Evolutionary conservation across 1,139 yeast species (phyloP).

Genomic region (Scheffersomyces quercinus): DNA sequence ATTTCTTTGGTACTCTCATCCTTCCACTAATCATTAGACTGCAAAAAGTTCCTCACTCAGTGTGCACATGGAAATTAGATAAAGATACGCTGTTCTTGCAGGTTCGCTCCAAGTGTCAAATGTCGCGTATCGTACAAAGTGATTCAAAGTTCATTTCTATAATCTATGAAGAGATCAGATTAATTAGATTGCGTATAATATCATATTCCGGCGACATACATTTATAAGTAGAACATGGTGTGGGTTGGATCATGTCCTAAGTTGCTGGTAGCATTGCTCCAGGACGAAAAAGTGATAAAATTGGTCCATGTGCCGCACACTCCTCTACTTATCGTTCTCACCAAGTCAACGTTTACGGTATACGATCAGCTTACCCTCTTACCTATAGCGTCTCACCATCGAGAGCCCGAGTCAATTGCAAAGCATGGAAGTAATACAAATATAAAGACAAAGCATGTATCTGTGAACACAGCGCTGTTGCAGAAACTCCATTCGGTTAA

Average conservation of each 20-base stretch:
- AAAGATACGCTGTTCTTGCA: no score
- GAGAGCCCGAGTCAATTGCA: slow-evolving; percentile 32
- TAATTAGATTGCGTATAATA: no score
- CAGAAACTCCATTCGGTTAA: slow-evolving; percentile 30
- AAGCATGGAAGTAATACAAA: slow-evolving; percentile 34
- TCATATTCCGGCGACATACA: no score
- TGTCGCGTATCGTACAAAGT: no score
- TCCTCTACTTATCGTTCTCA: slow-evolving; percentile 33
- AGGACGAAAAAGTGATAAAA: slow-evolving; percentile 23
- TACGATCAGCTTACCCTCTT: slow-evolving; percentile 33
- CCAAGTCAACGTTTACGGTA: slow-evolving; percentile 27
- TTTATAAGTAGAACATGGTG: slow-evolving; percentile 23
- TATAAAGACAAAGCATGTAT: slow-evolving; percentile 28
- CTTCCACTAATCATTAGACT: no score
- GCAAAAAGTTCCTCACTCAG: no score
- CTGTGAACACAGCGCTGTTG: slow-evolving; percentile 27
- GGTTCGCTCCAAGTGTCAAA: no score
- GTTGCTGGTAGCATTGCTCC: slow-evolving; percentile 28
- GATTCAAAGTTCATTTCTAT: no score
- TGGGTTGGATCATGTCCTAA: slow-evolving; percentile 41
- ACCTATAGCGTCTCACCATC: slow-evolving; percentile 34
- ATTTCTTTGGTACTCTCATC: no score
- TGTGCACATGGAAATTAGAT: no score
- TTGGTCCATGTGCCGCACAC: slow-evolving; percentile 35
- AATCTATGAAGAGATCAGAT: no score